Evolutionary conservation across 176 grass and related monocot genomes (phyloP).

Genomic region (Cocos nucifera): DNA sequence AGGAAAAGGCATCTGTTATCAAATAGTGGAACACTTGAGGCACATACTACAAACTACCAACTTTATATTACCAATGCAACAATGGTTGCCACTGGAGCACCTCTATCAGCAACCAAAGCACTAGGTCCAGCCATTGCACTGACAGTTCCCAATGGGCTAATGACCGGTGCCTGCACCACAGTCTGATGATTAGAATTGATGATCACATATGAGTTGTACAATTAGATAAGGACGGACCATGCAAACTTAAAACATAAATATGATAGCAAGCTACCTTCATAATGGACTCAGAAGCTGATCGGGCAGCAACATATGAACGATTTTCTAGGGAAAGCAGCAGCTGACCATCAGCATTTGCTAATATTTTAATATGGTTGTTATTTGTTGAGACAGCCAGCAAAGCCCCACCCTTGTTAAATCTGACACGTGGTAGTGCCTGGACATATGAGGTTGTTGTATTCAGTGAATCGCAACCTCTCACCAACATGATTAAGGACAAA

Average conservation of each 20-base stretch:
- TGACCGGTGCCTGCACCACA: background rate
- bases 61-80: too few relatives aligned
- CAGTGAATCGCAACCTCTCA: too few relatives aligned
- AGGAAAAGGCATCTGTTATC: too few relatives aligned
- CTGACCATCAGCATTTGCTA: slow-evolving; percentile 21
- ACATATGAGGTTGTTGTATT: background rate
- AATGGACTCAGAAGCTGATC: background rate
- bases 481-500: too few relatives aligned
- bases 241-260: background rate
- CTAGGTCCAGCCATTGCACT: background rate
- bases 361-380: slow-evolving; percentile 23
- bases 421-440: slow-evolving; percentile 14
- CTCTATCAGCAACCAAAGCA: background rate
- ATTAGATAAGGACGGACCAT: background rate
- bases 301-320: background rate
- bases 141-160: background rate
- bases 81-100: too few relatives aligned
- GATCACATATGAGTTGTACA: too few relatives aligned
- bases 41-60: too few relatives aligned
- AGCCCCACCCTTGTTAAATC: slow-evolving; percentile 28
- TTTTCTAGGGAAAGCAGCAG: slow-evolving; percentile 11
- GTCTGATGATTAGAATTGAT: background rate
- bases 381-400: slow-evolving; percentile 25
- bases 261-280: background rate
- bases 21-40: too few relatives aligned